Base-by-base conservation (phyloP, 108 stramenopile genomes). In the Thalassiosira profunda region DNA sequence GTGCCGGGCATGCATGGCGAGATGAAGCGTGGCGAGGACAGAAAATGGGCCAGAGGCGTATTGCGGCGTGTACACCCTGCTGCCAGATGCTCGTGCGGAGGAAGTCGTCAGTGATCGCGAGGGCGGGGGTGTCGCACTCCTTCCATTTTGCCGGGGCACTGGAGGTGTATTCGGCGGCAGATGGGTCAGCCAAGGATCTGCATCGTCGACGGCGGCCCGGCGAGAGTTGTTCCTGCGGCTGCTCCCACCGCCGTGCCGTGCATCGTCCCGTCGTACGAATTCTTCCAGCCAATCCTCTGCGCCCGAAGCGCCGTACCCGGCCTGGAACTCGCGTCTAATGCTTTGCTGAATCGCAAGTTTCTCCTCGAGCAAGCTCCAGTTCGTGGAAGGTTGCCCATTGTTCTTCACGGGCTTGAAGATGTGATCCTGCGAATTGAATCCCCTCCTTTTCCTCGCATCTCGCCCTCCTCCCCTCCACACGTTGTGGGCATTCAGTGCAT, bases 31-130 rank as follows among this genome's bases (percentile, higher is more conserved):
- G 37, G 69, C 74, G 12, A 84, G 38, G 11, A 84, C 76, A 26
- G 79, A 58, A 49, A 66, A 84, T 31, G 83, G 83, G 17, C 79
- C 83, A 41, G 79, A 80, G 38, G 61, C 61, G 45, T 80, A 84
- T 80, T 81, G 69, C 8, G 79, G 83, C 28, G 64, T 72, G 47
- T 84, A 81, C 11, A 24, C 8, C 17, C 24, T 52, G 45, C 21
- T 11, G 24, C 40, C 30, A 63, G 20, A 29, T 52, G 43, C 38
- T 33, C 53, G 40, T 34, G 65, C 46, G 24, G 48, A 37, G 35
- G 58, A 11, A 0, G 57, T 30, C 7, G 5, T 30, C 14, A 9
- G 25, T 24, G 36, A 40, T n/a, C 18, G 36, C 21, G 25, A 15
- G 17, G 36, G 15, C 15, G 58, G 44, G 60, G 59, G 35, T 45